phyloP scores from a whole-genome alignment of 2,329 filamentous ascomycete genomes.

The Arthrocladium fulminans region DNA sequence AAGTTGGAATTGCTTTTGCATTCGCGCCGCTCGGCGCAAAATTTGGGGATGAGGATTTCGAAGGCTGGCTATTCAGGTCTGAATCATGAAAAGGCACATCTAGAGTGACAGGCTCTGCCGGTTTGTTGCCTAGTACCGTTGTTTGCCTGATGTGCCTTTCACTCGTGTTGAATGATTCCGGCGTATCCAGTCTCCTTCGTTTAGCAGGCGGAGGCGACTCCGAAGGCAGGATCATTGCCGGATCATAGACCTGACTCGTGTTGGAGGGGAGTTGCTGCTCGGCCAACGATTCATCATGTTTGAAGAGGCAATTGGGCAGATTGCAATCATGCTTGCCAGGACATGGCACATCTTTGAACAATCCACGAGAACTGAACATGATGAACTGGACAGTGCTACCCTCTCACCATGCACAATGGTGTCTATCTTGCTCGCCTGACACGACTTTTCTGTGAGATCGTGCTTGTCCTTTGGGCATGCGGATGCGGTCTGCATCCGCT shows the following conservation, averaged over 20 bases:
- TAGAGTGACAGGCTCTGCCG: neutral
- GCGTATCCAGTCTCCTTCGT: conserved; percentile 21
- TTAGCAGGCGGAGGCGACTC: conserved; percentile 26
- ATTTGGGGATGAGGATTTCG: neutral
- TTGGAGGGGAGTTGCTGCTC: conserved; percentile 6
- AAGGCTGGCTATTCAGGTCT: neutral
- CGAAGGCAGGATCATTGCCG: conserved; percentile 14
- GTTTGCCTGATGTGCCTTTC: neutral
- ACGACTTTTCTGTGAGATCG: too few species aligned
- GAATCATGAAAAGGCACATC: neutral
- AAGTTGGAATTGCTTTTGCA: neutral
- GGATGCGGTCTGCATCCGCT: too few species aligned
- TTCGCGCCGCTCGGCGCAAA: neutral
- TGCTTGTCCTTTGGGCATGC: too few species aligned
- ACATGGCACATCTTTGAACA: conserved; percentile 46
- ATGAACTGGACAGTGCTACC: conserved; percentile 9
- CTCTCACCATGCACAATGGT: neutral
- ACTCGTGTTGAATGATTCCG: neutral
- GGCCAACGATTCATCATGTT: conserved; percentile 33
- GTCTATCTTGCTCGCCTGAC: too few species aligned
- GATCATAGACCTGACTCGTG: conserved; percentile 18
- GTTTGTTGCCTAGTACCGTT: neutral
- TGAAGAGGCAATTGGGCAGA: conserved; percentile 51
- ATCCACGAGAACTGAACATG: conserved; percentile 49
- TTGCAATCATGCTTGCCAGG: conserved; percentile 43